Conservation (phyloP, 192 early-diverging fungal genomes). For the Coemansia sp. region DNA sequence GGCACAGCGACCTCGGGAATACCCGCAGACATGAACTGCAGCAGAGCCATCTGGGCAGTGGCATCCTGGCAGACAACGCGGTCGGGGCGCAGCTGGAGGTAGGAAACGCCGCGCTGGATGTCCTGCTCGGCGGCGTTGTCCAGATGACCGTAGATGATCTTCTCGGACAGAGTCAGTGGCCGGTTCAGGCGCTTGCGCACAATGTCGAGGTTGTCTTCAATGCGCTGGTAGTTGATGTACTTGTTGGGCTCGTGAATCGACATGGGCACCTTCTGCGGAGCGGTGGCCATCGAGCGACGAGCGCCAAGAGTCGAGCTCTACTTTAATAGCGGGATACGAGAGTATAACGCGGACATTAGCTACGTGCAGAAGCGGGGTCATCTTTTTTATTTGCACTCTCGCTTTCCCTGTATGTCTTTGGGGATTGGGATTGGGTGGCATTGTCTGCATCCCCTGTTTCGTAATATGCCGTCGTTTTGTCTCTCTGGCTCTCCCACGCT, state of each 20-base stretch:
- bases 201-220: constrained; percentile 92
- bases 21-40: constrained; percentile 96
- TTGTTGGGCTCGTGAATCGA: constrained; percentile 89
- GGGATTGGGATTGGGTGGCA: too few species aligned
- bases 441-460: too few species aligned
- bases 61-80: constrained; percentile 99
- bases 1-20: constrained; percentile 86
- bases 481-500: neutral
- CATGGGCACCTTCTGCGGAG: constrained; percentile 77
- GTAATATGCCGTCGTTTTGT: too few species aligned
- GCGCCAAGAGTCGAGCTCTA: constrained; percentile 14
- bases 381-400: too few species aligned
- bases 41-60: constrained; percentile 95
- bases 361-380: too few species aligned
- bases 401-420: too few species aligned
- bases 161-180: constrained; percentile 94
- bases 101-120: constrained; percentile 86
- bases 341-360: neutral
- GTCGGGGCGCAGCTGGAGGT: constrained; percentile 95
- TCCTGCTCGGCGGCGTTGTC: constrained; percentile 94
- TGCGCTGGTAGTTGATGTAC: constrained; percentile 96
- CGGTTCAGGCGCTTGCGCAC: constrained; percentile 86
- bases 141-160: constrained; percentile 97
- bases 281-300: constrained; percentile 48
- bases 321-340: neutral